phyloP scores from a whole-genome alignment of 805 yeast genomes.

The Ogataea parapolymorpha region DNA sequence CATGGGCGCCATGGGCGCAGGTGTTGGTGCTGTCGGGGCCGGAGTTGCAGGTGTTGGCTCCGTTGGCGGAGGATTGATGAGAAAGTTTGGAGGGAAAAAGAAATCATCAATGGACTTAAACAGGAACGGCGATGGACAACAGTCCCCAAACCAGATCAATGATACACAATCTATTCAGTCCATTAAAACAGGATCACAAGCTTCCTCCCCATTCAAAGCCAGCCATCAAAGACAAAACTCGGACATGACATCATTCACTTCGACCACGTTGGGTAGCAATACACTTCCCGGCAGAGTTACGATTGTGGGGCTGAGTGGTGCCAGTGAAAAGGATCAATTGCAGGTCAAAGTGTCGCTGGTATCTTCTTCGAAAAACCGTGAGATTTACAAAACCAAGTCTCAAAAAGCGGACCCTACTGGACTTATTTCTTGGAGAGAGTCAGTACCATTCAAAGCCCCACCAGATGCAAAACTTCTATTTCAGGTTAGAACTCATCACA shows the following conservation, averaged over 20 bases:
- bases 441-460: slow-evolving; percentile 63
- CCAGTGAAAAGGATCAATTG: slow-evolving; percentile 23
- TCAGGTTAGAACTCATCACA: slow-evolving; percentile 62
- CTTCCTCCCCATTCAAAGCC: slow-evolving; percentile 13
- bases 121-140: slow-evolving; percentile 12
- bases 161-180: slow-evolving; percentile 40
- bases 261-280: slow-evolving; percentile 35
- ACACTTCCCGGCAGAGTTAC: slow-evolving; percentile 54
- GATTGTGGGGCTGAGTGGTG: slow-evolving; percentile 37
- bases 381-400: slow-evolving; percentile 61
- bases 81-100: slow-evolving; percentile 16
- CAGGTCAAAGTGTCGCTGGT: slow-evolving; percentile 53
- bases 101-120: slow-evolving; percentile 18
- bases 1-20: slow-evolving; percentile 39
- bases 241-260: slow-evolving; percentile 36
- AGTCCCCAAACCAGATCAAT: slow-evolving; percentile 24
- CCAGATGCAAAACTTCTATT: slow-evolving; percentile 58
- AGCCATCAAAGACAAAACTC: slow-evolving; percentile 22
- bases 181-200: slow-evolving; percentile 22
- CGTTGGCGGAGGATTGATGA: slow-evolving; percentile 34
- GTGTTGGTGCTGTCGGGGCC: slow-evolving; percentile 39
- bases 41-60: slow-evolving; percentile 43
- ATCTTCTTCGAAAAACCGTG: slow-evolving; percentile 44
- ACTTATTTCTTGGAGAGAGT: slow-evolving; percentile 55
- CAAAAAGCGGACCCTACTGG: slow-evolving; percentile 48